Evolutionary conservation across 345 rosid species (phyloP).

Genomic region (Syzygium grande): DNA sequence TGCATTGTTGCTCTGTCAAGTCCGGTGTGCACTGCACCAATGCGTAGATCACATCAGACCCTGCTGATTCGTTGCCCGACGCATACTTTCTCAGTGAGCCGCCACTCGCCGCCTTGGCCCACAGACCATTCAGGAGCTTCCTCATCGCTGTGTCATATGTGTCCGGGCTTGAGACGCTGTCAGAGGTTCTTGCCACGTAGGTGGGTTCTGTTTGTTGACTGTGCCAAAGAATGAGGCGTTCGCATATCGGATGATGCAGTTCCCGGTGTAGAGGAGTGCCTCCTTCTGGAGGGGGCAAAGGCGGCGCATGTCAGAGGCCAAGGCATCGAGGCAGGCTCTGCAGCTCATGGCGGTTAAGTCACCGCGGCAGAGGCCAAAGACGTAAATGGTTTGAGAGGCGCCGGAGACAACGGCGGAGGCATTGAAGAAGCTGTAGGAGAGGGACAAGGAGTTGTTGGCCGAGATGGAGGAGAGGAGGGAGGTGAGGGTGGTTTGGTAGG

Average conservation of each 20-base stretch:
- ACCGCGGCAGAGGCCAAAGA: not conserved
- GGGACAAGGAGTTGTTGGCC: not conserved
- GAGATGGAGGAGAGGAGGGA: not conserved
- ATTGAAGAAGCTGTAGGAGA: not conserved
- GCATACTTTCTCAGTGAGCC: not conserved
- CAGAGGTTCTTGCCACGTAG: not conserved
- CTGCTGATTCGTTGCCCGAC: not conserved
- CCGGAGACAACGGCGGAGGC: not conserved
- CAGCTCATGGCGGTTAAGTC: not conserved
- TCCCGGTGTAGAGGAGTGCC: not conserved
- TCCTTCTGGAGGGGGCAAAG: not conserved
- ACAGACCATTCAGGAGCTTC: not conserved
- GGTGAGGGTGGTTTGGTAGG: not conserved
- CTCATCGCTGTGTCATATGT: rapidly evolving
- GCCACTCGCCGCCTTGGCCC: rapidly evolving
- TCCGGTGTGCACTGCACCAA: not conserved
- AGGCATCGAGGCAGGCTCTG: not conserved
- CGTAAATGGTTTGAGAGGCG: not conserved
- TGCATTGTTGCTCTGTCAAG: not conserved
- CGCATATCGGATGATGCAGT: not conserved
- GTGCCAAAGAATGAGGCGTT: not conserved
- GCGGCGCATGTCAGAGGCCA: not conserved
- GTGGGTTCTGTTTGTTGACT: rapidly evolving
- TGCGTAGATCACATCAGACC: not conserved
- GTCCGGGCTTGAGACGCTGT: rapidly evolving